Base-by-base conservation (phyloP, 2,329 filamentous ascomycete genomes). In the Seiridium unicorne region DNA sequence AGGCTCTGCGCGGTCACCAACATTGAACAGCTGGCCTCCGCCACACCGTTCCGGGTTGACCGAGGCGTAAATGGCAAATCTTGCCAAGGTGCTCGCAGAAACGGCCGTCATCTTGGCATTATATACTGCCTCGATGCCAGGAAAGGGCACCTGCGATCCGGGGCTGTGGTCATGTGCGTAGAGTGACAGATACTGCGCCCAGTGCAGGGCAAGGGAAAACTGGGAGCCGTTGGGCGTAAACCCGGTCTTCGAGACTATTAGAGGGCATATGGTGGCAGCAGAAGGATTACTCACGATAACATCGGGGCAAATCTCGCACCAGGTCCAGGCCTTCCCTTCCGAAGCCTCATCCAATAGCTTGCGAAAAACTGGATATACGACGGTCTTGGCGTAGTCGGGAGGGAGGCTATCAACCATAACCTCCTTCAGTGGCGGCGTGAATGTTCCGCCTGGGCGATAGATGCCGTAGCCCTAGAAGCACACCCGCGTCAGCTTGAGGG, bases 241-340 rank as follows among this genome's bases (percentile, higher is more conserved):
- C 1, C 75, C 76, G 8, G 66, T 62, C 65, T 66, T 7, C 10
- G 3, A 46, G 3, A 46, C 10, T 46, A 6, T n/a, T 46, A 46
- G 11, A 46, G 13, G 26, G 44, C 44, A 10, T n/a, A 46, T 18
- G 7, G 13, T 18, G 26, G 10, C 44, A 26, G 18, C 18, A 26
- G 18, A 26, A 26, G 18, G 18, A 26, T 26, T 26, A 61, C 65
- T 61, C 44, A 77, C 66, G 18, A 77, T 69, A 1, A 64, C 70
- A 55, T 77, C 75, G 1, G 74, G 74, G 35, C 74, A 78, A 1
- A 77, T 61, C 60, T 78, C 75, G 26, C 68, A 68, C 74, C 74
- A 77, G 0, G 70, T 68, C 75, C 75, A 78, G 4, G 26, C 54
- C 4, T 66, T 68, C 2, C 65, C 67, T n/a, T 63, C 42, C n/a